Percentiles rank a stretch among this genome's conserved stretches.
These are phyloP conservation scores for bread wheat (Triticum aestivum) DNA, from an alignment of 176 grass and related monocot species.

Conservation along the genomic window IWGSC_CS_RefSeq_v2.1 NC_057808.1:327556913-327557412, in stretches of 20 bases:
- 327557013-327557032: too few relatives aligned
- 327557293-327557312: background rate
- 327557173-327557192: too few relatives aligned
- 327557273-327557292: background rate
- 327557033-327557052: too few relatives aligned
- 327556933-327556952: too few relatives aligned
- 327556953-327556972: background rate
- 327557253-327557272: background rate
- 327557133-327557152: background rate
- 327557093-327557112: background rate
- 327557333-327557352: conserved; percentile 92
- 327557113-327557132: background rate
- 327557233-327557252: background rate
- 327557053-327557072: background rate
- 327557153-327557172: too few relatives aligned
- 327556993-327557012: too few relatives aligned
- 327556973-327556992: too few relatives aligned
- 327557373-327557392: conserved; percentile 91
- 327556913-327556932: too few relatives aligned
- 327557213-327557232: background rate
- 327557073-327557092: background rate
- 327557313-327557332: conserved; percentile 68
- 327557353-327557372: conserved; percentile 91
- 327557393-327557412: conserved; percentile 86
- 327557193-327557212: too few relatives aligned